A percentile compares a stretch with the other conserved stretches of the same genome.
Conservation (phyloP, 768 basidiomycete genomes). For the Russula sp. region DNA sequence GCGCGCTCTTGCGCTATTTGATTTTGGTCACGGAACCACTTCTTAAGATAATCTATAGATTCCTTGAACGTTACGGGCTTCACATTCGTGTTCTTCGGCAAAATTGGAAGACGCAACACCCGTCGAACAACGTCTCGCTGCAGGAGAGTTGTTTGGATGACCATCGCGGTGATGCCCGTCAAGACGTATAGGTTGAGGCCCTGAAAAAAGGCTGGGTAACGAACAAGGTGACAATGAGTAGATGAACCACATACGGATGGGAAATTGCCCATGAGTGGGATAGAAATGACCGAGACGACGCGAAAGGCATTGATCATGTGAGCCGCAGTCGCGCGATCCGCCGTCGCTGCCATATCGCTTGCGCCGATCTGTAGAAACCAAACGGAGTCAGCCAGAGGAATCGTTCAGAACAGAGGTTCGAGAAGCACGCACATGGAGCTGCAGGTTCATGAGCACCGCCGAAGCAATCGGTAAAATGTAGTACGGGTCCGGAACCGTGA, state of each 20-base stretch:
- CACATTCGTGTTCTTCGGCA: conserved; percentile 21
- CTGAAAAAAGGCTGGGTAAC: conserved; percentile 35
- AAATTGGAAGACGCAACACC: conserved; percentile 38
- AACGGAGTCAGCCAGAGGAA: neutral
- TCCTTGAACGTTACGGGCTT: conserved; percentile 28
- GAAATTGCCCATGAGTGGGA: conserved; percentile 56
- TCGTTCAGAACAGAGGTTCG: neutral
- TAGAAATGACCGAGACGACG: conserved; percentile 45
- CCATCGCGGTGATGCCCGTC: conserved; percentile 47
- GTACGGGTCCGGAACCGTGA: conserved; percentile 75
- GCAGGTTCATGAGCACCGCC: conserved; percentile 60
- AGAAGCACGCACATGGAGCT: conserved; percentile 56
- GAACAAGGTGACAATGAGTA: neutral
- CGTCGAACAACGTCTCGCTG: conserved; percentile 44
- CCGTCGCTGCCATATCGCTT: conserved; percentile 43
- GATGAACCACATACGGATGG: conserved; percentile 55
- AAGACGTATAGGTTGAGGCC: conserved; percentile 59
- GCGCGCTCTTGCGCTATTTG: conserved; percentile 20
- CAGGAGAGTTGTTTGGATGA: conserved; percentile 49
- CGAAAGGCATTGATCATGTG: conserved; percentile 31
- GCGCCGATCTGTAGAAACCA: conserved; percentile 48
- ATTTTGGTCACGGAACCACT: conserved; percentile 27
- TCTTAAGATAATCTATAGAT: conserved; percentile 27
- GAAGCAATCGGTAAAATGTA: conserved; percentile 64
- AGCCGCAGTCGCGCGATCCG: conserved; percentile 22